These are phyloP conservation scores for Candida chauliodis DNA, from an alignment of 805 yeast genomes.

Conservation along the genomic window DNA sequence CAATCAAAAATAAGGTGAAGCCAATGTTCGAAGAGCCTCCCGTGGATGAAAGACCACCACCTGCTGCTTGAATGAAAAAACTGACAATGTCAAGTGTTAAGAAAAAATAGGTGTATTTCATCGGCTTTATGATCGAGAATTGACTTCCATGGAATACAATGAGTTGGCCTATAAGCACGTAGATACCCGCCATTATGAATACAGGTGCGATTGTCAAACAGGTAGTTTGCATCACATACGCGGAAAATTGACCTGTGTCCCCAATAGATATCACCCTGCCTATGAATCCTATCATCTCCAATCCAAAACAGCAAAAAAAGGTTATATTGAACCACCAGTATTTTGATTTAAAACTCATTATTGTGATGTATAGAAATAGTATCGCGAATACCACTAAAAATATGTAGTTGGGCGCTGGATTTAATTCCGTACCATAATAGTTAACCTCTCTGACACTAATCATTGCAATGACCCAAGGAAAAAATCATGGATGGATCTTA, in stretches of 20 bases:
- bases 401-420: conserved; percentile 28
- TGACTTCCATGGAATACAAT: conserved; percentile 37
- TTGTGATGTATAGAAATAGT: conserved; percentile 19
- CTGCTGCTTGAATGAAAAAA: conserved; percentile 36
- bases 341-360: conserved; percentile 29
- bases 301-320: conserved; percentile 32
- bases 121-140: conserved; percentile 36
- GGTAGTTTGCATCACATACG: conserved; percentile 31
- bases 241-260: conserved; percentile 18
- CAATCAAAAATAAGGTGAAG: conserved; percentile 34
- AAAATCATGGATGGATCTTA: not conserved
- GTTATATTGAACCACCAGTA: conserved; percentile 39
- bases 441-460: conserved; percentile 30
- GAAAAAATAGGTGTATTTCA: conserved; percentile 43
- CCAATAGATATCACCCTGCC: conserved; percentile 32
- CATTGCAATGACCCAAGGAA: conserved; percentile 16
- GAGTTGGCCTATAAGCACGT: conserved; percentile 37
- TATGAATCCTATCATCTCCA: conserved; percentile 36
- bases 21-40: conserved; percentile 27
- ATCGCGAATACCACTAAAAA: conserved; percentile 25
- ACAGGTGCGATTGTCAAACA: conserved; percentile 40
- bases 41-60: conserved; percentile 36
- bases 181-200: conserved; percentile 41
- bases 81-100: conserved; percentile 36
- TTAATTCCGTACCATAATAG: conserved; percentile 20